Evolutionary conservation across 2,329 filamentous ascomycete species (phyloP), one percentile per base, ranked within the genome.

Genomic region (Aureobasidium sp.): DNA sequence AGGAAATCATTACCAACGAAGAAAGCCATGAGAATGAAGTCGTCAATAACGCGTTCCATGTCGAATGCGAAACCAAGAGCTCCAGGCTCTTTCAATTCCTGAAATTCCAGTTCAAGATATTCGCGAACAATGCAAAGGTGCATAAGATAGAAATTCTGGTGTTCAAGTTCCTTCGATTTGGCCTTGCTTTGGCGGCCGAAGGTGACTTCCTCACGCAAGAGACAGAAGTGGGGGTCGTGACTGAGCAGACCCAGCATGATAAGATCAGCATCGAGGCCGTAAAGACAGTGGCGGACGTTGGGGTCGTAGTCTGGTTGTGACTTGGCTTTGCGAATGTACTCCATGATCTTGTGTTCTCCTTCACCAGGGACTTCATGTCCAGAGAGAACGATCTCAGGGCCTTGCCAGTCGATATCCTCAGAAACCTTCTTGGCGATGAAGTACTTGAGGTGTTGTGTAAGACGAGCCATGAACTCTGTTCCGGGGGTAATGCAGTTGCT

Each of bases 301-400:
- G 90, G 84, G 73, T 96, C 87, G 75, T 99, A 99, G 65, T 87
- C 85, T 2, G 90, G 90, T 75, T 99, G 94, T 53, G 93, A 91
- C 80, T 97, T 97, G 65, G 94, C 90, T 75, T 95, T 90, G 68
- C 94, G 89, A 75, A 99, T 99, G 76, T 99, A 99, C 76, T 99
- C 95, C 94, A 99, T 99, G 76, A 99, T 96, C 79, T 99, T 99
- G 80, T 99, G 94, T 76, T 99, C 94, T 69, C 94, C 94, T 77
- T 99, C 95, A 69, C 94, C 94, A 7, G 94, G 94, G 30, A 97
- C 93, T 75, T 99, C 95, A 72, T 99, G 95, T 60, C 95, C 94
- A 6, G 94, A 99, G 63, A 99, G 83, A 59, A 99, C 91, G 68
- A 99, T 87, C 72, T 97, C 92, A 66, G 95, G 94, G 63, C 90